Conservation (phyloP, 768 basidiomycete genomes). For the Trametes cinnabarina region DNA sequence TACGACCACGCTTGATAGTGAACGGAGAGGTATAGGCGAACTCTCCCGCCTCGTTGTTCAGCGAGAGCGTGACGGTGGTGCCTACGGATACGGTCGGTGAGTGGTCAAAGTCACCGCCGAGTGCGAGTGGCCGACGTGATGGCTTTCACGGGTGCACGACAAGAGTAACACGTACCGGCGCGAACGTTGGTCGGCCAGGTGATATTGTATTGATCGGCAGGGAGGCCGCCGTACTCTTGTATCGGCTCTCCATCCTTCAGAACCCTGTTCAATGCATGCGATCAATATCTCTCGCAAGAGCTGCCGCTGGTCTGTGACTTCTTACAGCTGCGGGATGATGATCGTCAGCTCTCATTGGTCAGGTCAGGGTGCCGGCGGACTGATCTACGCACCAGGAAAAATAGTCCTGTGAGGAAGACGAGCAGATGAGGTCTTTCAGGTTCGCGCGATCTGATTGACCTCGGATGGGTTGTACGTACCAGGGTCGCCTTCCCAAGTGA, state of each 20-base stretch:
- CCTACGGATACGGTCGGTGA: too few species aligned
- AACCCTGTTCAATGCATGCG: not conserved
- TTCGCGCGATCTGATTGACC: too few species aligned
- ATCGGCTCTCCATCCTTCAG: not conserved
- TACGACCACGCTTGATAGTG: too few species aligned
- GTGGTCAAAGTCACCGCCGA: too few species aligned
- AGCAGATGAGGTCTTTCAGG: not conserved
- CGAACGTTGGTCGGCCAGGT: not conserved
- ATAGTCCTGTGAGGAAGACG: not conserved
- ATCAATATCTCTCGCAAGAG: not conserved
- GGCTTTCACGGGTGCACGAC: too few species aligned
- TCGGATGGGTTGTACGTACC: not conserved
- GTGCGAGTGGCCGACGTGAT: not conserved
- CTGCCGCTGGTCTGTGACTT: not conserved
- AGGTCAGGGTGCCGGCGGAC: not conserved
- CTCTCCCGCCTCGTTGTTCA: too few species aligned
- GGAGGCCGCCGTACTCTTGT: not conserved
- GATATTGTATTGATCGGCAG: not conserved
- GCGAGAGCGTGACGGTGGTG: too few species aligned
- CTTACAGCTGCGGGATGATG: not conserved
- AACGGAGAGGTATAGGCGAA: too few species aligned
- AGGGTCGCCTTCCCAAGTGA: not conserved
- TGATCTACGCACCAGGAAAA: not conserved
- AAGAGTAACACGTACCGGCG: not conserved
- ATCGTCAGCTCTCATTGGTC: not conserved